Percentiles rank a stretch among this genome's conserved stretches.
These are phyloP conservation scores for Trichosporon ovoides DNA, from an alignment of 1,284 basidiomycete species.

Conservation along the genomic window DNA sequence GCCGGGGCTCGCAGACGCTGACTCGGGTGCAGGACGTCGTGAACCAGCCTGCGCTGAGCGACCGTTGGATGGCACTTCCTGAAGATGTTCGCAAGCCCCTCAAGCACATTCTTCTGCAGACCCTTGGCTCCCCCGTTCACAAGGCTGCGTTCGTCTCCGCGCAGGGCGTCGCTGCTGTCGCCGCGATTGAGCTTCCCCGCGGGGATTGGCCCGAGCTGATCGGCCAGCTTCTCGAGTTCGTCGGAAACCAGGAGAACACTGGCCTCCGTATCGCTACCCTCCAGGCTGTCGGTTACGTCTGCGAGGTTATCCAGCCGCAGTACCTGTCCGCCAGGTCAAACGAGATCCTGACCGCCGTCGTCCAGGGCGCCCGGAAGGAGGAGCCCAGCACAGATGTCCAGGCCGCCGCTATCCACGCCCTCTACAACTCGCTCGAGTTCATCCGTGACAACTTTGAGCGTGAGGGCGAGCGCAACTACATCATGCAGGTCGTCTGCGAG, in stretches of 20 bases:
- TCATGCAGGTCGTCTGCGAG: slow-evolving; percentile 99
- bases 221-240: slow-evolving; percentile 77
- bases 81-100: slow-evolving; percentile 68
- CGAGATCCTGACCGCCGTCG: slow-evolving; percentile 96
- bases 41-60: slow-evolving; percentile 69
- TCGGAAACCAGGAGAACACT: slow-evolving; percentile 70
- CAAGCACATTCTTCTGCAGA: slow-evolving; percentile 79
- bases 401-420: slow-evolving; percentile 85
- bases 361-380: slow-evolving; percentile 95
- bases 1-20: neutral
- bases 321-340: slow-evolving; percentile 84
- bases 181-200: slow-evolving; percentile 82
- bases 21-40: slow-evolving; percentile 60
- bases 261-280: slow-evolving; percentile 82
- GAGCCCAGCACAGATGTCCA: slow-evolving; percentile 92
- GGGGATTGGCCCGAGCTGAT: slow-evolving; percentile 88
- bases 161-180: slow-evolving; percentile 90
- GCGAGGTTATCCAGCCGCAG: slow-evolving; percentile 90
- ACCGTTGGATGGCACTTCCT: slow-evolving; percentile 74
- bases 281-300: slow-evolving; percentile 94
- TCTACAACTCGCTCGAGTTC: slow-evolving; percentile 96
- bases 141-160: slow-evolving; percentile 83
- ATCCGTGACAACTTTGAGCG: slow-evolving; percentile 96
- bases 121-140: slow-evolving; percentile 66
- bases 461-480: slow-evolving; percentile 98